Evolutionary conservation across 2,329 filamentous ascomycete genomes (phyloP).

Genomic region (Domatiomyces catenatus): DNA sequence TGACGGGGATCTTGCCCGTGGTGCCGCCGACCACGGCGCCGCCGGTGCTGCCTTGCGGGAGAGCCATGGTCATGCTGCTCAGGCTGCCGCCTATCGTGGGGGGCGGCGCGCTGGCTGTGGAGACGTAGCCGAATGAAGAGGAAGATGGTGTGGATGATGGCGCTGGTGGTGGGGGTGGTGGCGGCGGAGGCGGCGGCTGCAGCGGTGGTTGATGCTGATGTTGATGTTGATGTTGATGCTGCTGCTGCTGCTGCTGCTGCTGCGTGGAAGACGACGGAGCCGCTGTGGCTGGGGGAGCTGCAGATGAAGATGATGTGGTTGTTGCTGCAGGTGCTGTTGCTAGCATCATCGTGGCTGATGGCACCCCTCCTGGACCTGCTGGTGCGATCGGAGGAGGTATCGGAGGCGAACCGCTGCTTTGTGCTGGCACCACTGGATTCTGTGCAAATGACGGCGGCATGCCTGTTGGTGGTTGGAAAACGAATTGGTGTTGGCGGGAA

Average conservation of each 20-base stretch:
- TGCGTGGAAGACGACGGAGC: too few species aligned
- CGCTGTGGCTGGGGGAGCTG: too few species aligned
- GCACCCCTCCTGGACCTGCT: too few species aligned
- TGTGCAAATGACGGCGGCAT: neutral
- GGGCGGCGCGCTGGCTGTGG: neutral
- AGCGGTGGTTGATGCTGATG: neutral
- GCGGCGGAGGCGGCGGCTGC: too few species aligned
- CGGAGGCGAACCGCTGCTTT: neutral
- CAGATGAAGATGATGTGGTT: too few species aligned
- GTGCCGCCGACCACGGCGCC: too few species aligned
- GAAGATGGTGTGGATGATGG: neutral
- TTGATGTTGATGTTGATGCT: neutral
- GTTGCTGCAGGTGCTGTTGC: too few species aligned
- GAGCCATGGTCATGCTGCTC: neutral
- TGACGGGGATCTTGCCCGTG: neutral
- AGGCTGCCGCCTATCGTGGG: neutral
- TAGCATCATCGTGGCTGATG: too few species aligned
- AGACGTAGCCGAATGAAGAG: neutral
- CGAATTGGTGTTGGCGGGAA: neutral
- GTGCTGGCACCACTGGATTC: too few species aligned
- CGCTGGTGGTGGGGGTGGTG: neutral
- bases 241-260: neutral
- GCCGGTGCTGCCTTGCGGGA: neutral
- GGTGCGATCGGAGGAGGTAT: too few species aligned
- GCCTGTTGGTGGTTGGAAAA: neutral